A percentile compares a stretch with the other conserved stretches of the same genome.
These are phyloP conservation scores for Clohesyomyces aquaticus DNA, from an alignment of 495 filamentous ascomycete genomes.

Conservation along the genomic window DNA sequence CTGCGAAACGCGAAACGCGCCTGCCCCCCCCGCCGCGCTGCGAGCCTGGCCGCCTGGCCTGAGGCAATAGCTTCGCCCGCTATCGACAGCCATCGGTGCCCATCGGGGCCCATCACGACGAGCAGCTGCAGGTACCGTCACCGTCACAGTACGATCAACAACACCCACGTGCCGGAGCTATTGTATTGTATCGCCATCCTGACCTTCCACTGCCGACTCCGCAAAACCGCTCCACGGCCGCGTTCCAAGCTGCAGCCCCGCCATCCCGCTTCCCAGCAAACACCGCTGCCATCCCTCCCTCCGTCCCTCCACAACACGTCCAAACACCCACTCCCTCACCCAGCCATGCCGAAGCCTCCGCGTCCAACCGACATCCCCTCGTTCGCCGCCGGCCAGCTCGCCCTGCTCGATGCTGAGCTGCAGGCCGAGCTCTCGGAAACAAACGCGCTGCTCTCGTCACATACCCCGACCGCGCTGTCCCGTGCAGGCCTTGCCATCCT, in stretches of 20 bases:
- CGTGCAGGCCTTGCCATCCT: slow-evolving; percentile 86
- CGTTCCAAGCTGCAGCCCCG: background rate
- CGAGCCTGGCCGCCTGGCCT: too few species aligned
- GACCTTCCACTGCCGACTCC: slow-evolving; percentile 4
- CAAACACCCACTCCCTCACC: slow-evolving; percentile 26
- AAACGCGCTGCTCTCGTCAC: slow-evolving; percentile 66
- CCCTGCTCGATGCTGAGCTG: slow-evolving; percentile 77
- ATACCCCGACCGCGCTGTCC: slow-evolving; percentile 74
- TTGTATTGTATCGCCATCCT: too few species aligned
- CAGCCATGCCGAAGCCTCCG: slow-evolving; percentile 19
- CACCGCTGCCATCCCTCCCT: too few species aligned
- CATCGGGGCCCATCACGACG: slow-evolving; percentile 1
- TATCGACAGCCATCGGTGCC: slow-evolving; percentile 7
- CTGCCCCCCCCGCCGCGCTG: too few species aligned
- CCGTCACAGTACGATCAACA: slow-evolving; percentile 26
- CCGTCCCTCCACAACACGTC: background rate
- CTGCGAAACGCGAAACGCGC: too few species aligned
- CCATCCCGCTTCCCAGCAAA: too few species aligned
- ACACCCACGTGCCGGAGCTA: slow-evolving; percentile 7
- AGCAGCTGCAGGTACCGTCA: slow-evolving; percentile 32
- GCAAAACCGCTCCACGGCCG: background rate
- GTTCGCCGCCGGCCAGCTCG: slow-evolving; percentile 79
- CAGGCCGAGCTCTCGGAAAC: slow-evolving; percentile 77
- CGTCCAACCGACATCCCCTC: slow-evolving; percentile 61
- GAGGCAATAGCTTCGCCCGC: slow-evolving; percentile 14